phyloP scores from a whole-genome alignment of 139 green algal species.

The Closterium sp. region DNA sequence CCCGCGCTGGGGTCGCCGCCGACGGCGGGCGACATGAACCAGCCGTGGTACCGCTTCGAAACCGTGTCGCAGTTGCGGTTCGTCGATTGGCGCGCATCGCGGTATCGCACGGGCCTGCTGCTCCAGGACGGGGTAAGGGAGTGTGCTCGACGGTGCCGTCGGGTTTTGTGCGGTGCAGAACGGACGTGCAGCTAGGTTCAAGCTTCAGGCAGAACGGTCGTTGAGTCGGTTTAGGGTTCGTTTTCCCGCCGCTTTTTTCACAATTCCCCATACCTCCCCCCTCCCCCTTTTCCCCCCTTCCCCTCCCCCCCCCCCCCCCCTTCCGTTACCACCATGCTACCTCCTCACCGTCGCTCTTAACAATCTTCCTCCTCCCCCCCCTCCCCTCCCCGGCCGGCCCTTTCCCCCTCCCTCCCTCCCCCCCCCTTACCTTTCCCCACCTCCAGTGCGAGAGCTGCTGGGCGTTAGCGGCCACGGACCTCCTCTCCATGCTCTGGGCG shows the following conservation, averaged over 20 bases:
- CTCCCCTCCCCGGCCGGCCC: too few species aligned
- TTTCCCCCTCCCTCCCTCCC: too few species aligned
- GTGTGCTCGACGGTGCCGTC: neutral
- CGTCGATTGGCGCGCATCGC: neutral
- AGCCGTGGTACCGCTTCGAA: neutral
- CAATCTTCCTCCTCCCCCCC: too few species aligned
- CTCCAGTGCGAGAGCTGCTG: constrained; percentile 87
- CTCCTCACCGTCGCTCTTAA: too few species aligned
- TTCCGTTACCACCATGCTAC: too few species aligned
- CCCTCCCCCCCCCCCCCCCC: neutral
- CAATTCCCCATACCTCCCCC: neutral
- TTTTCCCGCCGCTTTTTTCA: neutral
- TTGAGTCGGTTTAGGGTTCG: neutral
- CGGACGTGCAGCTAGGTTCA: neutral
- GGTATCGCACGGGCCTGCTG: neutral
- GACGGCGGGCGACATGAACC: neutral
- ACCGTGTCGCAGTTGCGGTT: neutral
- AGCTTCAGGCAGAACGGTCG: neutral
- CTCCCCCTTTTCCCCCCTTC: too few species aligned
- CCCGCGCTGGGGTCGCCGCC: neutral
- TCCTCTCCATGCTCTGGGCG: constrained; percentile 84
- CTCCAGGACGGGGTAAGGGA: neutral
- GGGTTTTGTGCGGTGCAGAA: neutral
- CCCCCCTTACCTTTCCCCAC: neutral
- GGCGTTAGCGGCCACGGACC: constrained; percentile 85